Percentiles rank a stretch among this genome's conserved stretches.
Evolutionary conservation across 495 filamentous ascomycete species (phyloP).

Genomic region (Chaetomium cochliodes): DNA sequence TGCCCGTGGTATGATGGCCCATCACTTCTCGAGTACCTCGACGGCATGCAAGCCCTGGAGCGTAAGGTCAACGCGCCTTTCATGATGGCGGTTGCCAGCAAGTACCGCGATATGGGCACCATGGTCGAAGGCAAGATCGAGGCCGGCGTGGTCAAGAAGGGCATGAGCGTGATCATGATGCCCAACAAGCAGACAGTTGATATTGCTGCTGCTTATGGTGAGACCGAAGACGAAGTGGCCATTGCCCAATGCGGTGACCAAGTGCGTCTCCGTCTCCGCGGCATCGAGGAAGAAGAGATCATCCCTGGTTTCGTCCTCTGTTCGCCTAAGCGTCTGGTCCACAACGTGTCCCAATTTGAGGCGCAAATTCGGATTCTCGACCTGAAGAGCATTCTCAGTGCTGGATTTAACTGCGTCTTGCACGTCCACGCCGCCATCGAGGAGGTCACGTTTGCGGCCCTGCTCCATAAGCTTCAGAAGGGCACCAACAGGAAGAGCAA

Average conservation of each 20-base stretch:
- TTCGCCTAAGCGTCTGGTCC: slow-evolving; percentile 84
- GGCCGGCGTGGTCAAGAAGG: slow-evolving; percentile 85
- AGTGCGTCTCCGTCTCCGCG: slow-evolving; percentile 84
- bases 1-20: slow-evolving; percentile 84
- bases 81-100: slow-evolving; percentile 97
- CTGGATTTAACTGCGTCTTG: slow-evolving; percentile 85
- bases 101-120: slow-evolving; percentile 97
- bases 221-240: slow-evolving; percentile 88
- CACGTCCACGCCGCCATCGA: slow-evolving; percentile 89
- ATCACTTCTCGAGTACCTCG: slow-evolving; percentile 92
- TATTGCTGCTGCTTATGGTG: slow-evolving; percentile 83
- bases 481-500: slow-evolving; percentile 94
- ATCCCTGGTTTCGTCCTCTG: slow-evolving; percentile 94
- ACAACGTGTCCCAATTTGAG: slow-evolving; percentile 87
- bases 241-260: slow-evolving; percentile 89
- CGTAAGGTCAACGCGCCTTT: slow-evolving; percentile 97
- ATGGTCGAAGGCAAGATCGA: slow-evolving; percentile 98
- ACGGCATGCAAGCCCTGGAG: slow-evolving; percentile 84
- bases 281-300: slow-evolving; percentile 96
- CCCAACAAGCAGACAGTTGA: slow-evolving; percentile 79
- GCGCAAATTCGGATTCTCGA: slow-evolving; percentile 96
- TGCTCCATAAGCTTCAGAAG: slow-evolving; percentile 95
- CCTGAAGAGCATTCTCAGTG: slow-evolving; percentile 82
- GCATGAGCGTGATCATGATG: slow-evolving; percentile 82
- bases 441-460: slow-evolving; percentile 81